Conservation (phyloP, 805 yeast species). For the Schwanniomyces pseudopolymorphus region DNA sequence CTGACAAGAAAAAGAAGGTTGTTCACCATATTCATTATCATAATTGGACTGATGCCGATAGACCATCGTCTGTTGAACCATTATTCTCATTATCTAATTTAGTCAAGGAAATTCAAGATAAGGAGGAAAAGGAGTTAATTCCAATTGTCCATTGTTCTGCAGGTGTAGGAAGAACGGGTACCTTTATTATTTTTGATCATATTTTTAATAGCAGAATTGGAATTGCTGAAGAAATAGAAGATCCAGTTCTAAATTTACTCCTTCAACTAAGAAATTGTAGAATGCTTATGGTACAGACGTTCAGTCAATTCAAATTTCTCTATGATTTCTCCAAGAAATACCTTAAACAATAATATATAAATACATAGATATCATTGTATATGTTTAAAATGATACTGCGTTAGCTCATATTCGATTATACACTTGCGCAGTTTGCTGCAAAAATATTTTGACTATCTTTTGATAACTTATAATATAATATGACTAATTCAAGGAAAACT, state of each 20-base stretch:
- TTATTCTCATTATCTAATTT: conserved; percentile 24
- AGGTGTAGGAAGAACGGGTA: conserved; percentile 48
- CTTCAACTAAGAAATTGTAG: conserved; percentile 28
- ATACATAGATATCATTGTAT: background rate
- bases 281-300: conserved; percentile 47
- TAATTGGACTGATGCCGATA: conserved; percentile 46
- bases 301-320: conserved; percentile 35
- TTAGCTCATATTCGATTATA: background rate
- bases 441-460: too few relatives aligned
- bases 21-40: conserved; percentile 42
- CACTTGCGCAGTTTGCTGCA: background rate
- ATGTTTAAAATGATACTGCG: background rate
- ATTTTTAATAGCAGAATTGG: conserved; percentile 15
- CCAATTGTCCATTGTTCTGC: conserved; percentile 47
- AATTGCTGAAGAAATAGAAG: conserved; percentile 9
- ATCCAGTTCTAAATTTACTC: conserved; percentile 29
- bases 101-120: conserved; percentile 10
- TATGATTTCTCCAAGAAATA: conserved; percentile 21
- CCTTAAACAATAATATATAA: background rate
- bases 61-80: conserved; percentile 34
- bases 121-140: conserved; percentile 6
- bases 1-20: conserved; percentile 16
- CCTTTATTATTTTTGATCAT: conserved; percentile 38
- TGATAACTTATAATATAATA: too few relatives aligned
- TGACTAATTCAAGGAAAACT: background rate